Evolutionary conservation across 1,139 yeast genomes (phyloP).

Genomic region (Yamadazyma triangularis): DNA sequence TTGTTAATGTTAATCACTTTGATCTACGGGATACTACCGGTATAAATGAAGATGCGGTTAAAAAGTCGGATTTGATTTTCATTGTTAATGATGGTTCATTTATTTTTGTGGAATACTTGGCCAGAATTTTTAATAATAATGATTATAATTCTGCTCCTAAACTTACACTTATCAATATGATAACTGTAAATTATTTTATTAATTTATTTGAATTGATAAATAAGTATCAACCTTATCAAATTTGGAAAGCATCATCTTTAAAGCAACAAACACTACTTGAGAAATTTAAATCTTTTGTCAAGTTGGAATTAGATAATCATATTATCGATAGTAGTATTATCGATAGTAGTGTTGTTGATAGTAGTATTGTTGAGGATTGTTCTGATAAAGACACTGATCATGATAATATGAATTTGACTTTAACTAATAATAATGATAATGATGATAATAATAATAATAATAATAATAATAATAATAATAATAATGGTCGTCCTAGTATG

Average conservation of each 20-base stretch:
- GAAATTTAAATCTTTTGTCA: slow-evolving; percentile 24
- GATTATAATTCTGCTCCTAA: slow-evolving; percentile 17
- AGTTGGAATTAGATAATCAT: slow-evolving; percentile 19
- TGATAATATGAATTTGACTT: too few relatives aligned
- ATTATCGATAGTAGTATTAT: slow-evolving; percentile 1
- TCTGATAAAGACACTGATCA: too few relatives aligned
- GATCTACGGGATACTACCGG: slow-evolving; percentile 6
- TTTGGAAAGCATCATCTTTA: slow-evolving; percentile 38
- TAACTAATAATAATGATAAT: too few relatives aligned
- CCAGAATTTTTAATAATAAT: slow-evolving; percentile 5
- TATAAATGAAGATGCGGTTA: slow-evolving; percentile 9
- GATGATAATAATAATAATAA: slow-evolving; percentile 8
- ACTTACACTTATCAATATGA: slow-evolving; percentile 36
- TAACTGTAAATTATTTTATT: slow-evolving; percentile 37
- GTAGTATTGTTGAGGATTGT: too few relatives aligned
- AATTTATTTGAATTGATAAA: slow-evolving; percentile 37
- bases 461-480: slow-evolving; percentile 2
- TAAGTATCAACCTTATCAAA: slow-evolving; percentile 31
- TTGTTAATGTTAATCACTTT: slow-evolving; percentile 17
- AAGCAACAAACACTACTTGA: slow-evolving; percentile 20
- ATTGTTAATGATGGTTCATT: slow-evolving; percentile 40
- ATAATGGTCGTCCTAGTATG: neutral
- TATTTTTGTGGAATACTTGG: slow-evolving; percentile 23
- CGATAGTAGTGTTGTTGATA: too few relatives aligned
- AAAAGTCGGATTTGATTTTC: slow-evolving; percentile 27